These are phyloP conservation scores for Hypsizygus marmoreus DNA, from an alignment of 768 basidiomycete genomes.

Conservation along the genomic window DNA sequence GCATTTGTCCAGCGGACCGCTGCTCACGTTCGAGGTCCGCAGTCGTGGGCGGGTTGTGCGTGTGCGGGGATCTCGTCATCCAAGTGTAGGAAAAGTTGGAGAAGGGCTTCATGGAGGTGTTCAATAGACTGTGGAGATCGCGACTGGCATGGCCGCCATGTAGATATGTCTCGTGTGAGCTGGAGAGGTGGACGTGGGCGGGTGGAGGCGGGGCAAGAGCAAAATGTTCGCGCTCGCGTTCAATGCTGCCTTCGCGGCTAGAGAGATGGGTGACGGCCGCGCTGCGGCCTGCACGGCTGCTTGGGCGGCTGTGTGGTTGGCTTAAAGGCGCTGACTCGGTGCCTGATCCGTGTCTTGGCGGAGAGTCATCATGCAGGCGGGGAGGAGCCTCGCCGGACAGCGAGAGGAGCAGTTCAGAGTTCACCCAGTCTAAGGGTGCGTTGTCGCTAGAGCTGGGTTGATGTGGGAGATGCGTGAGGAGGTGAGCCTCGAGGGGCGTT, in stretches of 20 bases:
- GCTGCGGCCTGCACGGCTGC: conserved; percentile 25
- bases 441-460: conserved; percentile 44
- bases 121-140: conserved; percentile 52
- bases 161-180: conserved; percentile 49
- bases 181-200: conserved; percentile 17
- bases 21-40: conserved; percentile 13
- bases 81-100: conserved; percentile 47
- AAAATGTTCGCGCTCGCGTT: conserved; percentile 30
- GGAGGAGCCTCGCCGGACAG: conserved; percentile 43
- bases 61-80: conserved; percentile 24
- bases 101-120: conserved; percentile 65
- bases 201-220: conserved; percentile 1
- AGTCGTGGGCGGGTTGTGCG: conserved; percentile 1
- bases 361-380: conserved; percentile 24
- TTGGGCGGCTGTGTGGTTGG: conserved; percentile 23
- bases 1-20: too few species aligned
- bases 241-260: conserved; percentile 25
- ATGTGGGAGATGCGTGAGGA: conserved; percentile 45
- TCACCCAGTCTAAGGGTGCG: conserved; percentile 74
- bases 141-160: conserved; percentile 55
- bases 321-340: conserved; percentile 25
- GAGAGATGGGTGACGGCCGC: conserved; percentile 31
- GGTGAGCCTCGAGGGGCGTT: conserved; percentile 41
- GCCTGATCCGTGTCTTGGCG: conserved; percentile 16
- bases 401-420: conserved; percentile 80